Percentiles rank a stretch among this genome's conserved stretches.
phyloP scores from a whole-genome alignment of 2,329 filamentous ascomycete species.

The Exophiala dermatitidis region DNA sequence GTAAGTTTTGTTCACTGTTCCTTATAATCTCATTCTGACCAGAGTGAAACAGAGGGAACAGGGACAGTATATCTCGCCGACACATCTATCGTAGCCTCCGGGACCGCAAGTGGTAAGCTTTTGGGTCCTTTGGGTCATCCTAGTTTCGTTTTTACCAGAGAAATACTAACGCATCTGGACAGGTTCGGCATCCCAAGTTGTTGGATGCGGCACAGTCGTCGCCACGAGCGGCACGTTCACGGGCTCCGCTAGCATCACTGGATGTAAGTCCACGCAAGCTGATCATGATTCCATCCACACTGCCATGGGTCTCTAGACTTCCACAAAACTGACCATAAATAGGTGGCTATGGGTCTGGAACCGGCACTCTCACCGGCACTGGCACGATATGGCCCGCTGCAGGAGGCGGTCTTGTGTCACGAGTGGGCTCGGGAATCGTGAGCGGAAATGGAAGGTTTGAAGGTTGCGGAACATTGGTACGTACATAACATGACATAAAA shows the following conservation, averaged over 20 bases:
- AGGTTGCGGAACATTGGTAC: conserved; percentile 23
- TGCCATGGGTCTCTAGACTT: not conserved
- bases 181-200: conserved; percentile 15
- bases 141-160: not conserved
- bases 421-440: conserved; percentile 20
- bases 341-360: conserved; percentile 22
- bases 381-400: conserved; percentile 23
- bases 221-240: conserved; percentile 21
- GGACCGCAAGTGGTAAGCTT: conserved; percentile 13
- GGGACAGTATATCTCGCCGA: conserved; percentile 12
- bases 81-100: conserved; percentile 8
- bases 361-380: conserved; percentile 20
- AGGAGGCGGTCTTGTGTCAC: conserved; percentile 11
- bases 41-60: conserved; percentile 8
- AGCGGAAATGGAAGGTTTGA: conserved; percentile 19
- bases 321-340: not conserved
- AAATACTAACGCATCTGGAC: not conserved
- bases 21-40: not conserved
- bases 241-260: conserved; percentile 21
- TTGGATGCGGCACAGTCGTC: conserved; percentile 22
- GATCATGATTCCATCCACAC: not conserved
- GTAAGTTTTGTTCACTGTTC: conserved; percentile 8
- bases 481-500: not conserved
- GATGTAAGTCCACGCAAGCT: conserved; percentile 13
- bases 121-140: not conserved